Conservation (phyloP, 495 filamentous ascomycete genomes). For the Aspergillus biplanus region DNA sequence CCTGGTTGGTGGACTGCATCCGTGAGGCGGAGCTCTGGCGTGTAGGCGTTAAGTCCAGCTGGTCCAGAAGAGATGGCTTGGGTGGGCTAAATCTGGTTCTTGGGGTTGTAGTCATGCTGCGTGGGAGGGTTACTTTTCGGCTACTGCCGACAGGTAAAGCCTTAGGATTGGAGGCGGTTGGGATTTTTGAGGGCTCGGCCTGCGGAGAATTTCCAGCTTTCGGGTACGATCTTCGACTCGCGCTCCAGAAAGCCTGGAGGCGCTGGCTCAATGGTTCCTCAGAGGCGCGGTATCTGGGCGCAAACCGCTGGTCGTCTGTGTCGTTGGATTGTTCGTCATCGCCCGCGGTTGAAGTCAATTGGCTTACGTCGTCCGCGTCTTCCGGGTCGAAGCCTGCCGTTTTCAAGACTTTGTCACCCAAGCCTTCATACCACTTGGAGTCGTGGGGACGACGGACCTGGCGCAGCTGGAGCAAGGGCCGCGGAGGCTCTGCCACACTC, state of each 20-base stretch:
- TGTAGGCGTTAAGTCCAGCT: constrained; percentile 47
- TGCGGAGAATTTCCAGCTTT: constrained; percentile 25
- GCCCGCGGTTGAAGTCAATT: constrained; percentile 38
- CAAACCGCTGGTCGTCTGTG: constrained; percentile 33
- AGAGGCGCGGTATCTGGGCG: constrained; percentile 32
- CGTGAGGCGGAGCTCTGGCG: constrained; percentile 39
- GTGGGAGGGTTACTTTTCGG: constrained; percentile 44
- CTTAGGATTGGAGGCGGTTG: constrained; percentile 25
- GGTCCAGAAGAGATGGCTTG: constrained; percentile 47
- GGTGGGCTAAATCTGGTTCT: constrained; percentile 51
- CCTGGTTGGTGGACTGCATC: constrained; percentile 28
- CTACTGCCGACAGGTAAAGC: constrained; percentile 36
- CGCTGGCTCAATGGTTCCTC: constrained; percentile 48
- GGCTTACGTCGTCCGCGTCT: constrained; percentile 37
- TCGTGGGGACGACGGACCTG: constrained; percentile 32
- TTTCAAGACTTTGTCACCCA: constrained; percentile 43
- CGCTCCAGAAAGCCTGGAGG: constrained; percentile 47
- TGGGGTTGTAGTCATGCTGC: constrained; percentile 43
- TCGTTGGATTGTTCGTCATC: constrained; percentile 42
- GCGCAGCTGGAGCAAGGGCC: constrained; percentile 34
- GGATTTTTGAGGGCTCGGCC: constrained; percentile 27
- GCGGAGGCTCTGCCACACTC: constrained; percentile 25
- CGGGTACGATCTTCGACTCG: constrained; percentile 35
- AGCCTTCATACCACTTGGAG: constrained; percentile 41
- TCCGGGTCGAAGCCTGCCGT: constrained; percentile 43